Percentiles rank a stretch among this genome's conserved stretches.
Evolutionary conservation across 192 early-diverging fungal genomes (phyloP).

Genomic region (Umbelopsis isabellina): DNA sequence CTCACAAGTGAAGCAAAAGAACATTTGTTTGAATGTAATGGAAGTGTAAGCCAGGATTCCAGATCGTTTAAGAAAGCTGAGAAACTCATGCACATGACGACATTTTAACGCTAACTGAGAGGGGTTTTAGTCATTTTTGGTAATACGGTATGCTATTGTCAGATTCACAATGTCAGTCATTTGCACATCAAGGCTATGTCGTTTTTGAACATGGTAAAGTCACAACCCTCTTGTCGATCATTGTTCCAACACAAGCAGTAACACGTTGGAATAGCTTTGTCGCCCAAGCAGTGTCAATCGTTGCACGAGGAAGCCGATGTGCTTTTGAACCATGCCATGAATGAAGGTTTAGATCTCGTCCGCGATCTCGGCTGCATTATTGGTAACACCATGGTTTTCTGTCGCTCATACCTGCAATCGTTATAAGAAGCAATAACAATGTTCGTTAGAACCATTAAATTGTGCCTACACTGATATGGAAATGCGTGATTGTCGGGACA

Average conservation of each 20-base stretch:
- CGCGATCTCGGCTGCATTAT: slow-evolving; percentile 40
- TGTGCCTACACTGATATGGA: slow-evolving; percentile 36
- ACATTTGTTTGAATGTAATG: slow-evolving; percentile 28
- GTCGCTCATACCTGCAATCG: background rate
- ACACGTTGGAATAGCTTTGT: slow-evolving; percentile 16
- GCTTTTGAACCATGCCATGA: slow-evolving; percentile 32
- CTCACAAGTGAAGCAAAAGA: slow-evolving; percentile 45
- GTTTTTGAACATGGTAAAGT: background rate
- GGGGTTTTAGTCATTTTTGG: background rate
- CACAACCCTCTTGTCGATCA: background rate
- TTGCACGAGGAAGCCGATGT: slow-evolving; percentile 37
- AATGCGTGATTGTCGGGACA: slow-evolving; percentile 24
- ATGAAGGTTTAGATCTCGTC: slow-evolving; percentile 34
- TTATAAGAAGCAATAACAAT: too few relatives aligned
- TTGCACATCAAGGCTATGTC: slow-evolving; percentile 4
- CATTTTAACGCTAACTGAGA: background rate
- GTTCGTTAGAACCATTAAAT: slow-evolving; percentile 27
- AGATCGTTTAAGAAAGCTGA: background rate
- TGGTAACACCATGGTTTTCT: slow-evolving; percentile 19
- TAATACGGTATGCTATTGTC: background rate
- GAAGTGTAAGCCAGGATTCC: slow-evolving; percentile 5
- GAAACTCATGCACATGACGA: background rate
- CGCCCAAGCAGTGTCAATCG: background rate
- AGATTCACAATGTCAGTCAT: background rate
- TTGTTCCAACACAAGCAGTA: background rate